These are phyloP conservation scores for Nemophila menziesii DNA, from an alignment of 257 asterid genomes.

Conservation along the genomic window DNA sequence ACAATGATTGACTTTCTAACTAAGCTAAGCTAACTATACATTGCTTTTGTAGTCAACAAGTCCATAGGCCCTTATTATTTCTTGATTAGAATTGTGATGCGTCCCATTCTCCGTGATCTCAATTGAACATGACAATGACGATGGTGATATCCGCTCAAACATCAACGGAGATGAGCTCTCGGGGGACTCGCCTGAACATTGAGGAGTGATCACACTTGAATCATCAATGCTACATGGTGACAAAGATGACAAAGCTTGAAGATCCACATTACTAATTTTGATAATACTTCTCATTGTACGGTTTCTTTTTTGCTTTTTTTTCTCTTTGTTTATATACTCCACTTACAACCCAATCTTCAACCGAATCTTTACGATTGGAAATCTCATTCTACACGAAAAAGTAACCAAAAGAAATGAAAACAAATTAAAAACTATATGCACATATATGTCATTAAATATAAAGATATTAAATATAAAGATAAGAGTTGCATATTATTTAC, in stretches of 20 bases:
- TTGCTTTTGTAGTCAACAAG: too few relatives aligned
- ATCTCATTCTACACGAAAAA: constrained; percentile 18
- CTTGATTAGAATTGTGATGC: neutral
- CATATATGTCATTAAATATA: too few relatives aligned
- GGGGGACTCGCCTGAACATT: neutral
- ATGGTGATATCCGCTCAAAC: too few relatives aligned
- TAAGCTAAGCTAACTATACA: too few relatives aligned
- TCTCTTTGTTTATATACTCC: constrained; percentile 26
- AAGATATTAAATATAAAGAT: too few relatives aligned
- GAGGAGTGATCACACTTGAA: neutral
- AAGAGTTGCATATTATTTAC: neutral
- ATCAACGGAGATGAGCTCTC: neutral
- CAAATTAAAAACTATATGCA: neutral
- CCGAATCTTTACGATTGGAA: constrained; percentile 20
- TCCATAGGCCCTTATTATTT: constrained; percentile 1
- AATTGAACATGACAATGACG: constrained; percentile 3
- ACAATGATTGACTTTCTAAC: too few relatives aligned
- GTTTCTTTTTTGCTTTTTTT: constrained; percentile 10
- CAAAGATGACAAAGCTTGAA: neutral
- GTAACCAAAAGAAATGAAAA: constrained; percentile 4
- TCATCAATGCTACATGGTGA: neutral
- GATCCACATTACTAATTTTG: neutral
- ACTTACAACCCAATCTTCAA: constrained; percentile 46
- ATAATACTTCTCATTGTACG: neutral
- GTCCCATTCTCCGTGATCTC: neutral